Percentiles rank a stretch among this genome's conserved stretches.
Evolutionary conservation across 164 flowering plant genomes (phyloP).

Genomic region (Vitis rupestris): DNA sequence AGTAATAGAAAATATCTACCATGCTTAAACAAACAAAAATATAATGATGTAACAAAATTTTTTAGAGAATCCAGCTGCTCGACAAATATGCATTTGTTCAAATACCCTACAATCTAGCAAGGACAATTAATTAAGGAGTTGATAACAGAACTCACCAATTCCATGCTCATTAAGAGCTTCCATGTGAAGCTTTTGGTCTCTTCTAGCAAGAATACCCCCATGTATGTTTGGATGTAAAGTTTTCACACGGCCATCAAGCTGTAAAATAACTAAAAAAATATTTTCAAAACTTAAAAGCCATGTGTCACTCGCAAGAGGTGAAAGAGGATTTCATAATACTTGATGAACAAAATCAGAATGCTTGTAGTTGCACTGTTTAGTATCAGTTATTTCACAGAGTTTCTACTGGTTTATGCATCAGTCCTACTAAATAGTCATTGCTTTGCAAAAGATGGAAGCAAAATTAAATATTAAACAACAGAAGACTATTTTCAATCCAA

Average conservation of each 20-base stretch:
- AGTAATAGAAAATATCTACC: not conserved
- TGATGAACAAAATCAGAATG: too few species aligned
- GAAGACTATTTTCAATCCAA: too few species aligned
- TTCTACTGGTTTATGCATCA: too few species aligned
- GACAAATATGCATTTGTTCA: not conserved
- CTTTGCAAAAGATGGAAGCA: too few species aligned
- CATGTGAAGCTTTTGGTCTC: slow-evolving; percentile 83
- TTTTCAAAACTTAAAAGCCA: not conserved
- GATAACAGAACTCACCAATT: slow-evolving; percentile 58
- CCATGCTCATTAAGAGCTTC: slow-evolving; percentile 86
- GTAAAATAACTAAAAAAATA: slow-evolving; percentile 14
- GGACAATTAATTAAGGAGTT: not conserved
- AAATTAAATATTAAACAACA: too few species aligned
- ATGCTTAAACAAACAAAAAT: not conserved
- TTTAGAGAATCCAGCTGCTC: too few species aligned
- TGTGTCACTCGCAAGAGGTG: too few species aligned
- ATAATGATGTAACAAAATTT: not conserved
- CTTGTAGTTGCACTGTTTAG: too few species aligned
- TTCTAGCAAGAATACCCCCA: slow-evolving; percentile 98
- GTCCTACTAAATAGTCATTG: too few species aligned
- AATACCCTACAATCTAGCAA: not conserved
- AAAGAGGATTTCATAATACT: too few species aligned
- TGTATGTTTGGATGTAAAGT: slow-evolving; percentile 90
- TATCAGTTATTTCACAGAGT: too few species aligned
- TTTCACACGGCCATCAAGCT: slow-evolving; percentile 99